Evolutionary conservation across 2,329 filamentous ascomycete genomes (phyloP).

Genomic region (Pseudogymnoascus sp.): DNA sequence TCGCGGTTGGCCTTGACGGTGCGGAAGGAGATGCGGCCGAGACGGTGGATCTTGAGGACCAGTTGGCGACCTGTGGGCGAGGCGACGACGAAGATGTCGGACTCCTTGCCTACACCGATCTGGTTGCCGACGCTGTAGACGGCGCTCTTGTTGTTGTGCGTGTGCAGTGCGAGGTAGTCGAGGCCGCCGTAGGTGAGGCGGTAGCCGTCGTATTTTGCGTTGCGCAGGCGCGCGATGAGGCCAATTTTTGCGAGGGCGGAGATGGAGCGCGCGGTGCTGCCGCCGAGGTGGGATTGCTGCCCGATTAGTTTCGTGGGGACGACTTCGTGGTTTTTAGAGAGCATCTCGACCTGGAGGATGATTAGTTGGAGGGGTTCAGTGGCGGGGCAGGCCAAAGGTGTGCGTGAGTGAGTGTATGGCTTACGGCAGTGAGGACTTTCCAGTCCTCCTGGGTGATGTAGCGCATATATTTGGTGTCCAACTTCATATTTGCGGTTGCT

Average conservation of each 20-base stretch:
- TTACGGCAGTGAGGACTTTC: conserved; percentile 84
- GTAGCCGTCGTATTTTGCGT: conserved; percentile 96
- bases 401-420: conserved; percentile 26
- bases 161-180: conserved; percentile 93
- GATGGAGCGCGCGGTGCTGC: conserved; percentile 76
- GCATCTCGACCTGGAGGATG: conserved; percentile 70
- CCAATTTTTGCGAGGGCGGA: conserved; percentile 86
- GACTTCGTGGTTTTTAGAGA: conserved; percentile 93
- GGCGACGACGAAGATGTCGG: conserved; percentile 91
- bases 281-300: conserved; percentile 72
- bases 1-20: conserved; percentile 94
- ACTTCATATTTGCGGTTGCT: conserved; percentile 60
- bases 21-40: conserved; percentile 93
- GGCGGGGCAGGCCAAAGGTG: conserved; percentile 15
- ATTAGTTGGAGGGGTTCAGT: conserved; percentile 30
- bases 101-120: conserved; percentile 95
- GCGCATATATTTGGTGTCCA: conserved; percentile 88
- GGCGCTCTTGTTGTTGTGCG: conserved; percentile 68
- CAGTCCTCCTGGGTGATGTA: conserved; percentile 91
- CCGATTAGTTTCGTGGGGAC: conserved; percentile 86
- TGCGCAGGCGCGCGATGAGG: conserved; percentile 86
- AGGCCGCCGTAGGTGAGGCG: conserved; percentile 92
- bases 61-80: conserved; percentile 67
- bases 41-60: conserved; percentile 90
- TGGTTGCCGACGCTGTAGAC: conserved; percentile 92